Evolutionary conservation across 73 alveolate genomes (phyloP).

Genomic region (Paramecium pentaurelia): DNA sequence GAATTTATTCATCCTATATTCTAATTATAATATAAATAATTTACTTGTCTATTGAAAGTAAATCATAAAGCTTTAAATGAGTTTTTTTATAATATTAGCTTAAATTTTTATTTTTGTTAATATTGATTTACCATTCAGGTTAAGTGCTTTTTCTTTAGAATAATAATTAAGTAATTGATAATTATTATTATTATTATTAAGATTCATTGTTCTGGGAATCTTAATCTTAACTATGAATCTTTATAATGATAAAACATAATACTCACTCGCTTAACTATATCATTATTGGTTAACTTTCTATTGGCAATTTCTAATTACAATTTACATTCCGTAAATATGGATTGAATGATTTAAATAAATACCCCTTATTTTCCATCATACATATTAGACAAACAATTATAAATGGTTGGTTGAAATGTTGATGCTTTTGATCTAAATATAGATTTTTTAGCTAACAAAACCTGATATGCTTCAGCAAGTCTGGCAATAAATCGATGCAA

Average conservation of each 20-base stretch:
- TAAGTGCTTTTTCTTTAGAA: neutral
- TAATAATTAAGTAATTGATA: neutral
- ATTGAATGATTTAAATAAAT: neutral
- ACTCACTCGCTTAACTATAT: slow-evolving; percentile 15
- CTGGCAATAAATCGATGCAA: neutral
- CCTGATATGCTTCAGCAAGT: neutral
- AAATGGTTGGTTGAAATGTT: neutral
- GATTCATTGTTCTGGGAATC: neutral
- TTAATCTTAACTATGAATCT: slow-evolving; percentile 27
- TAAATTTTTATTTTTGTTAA: neutral
- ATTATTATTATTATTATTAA: neutral
- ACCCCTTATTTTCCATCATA: neutral
- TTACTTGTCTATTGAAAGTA: neutral
- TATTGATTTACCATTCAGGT: slow-evolving; percentile 19
- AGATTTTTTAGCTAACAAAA: neutral
- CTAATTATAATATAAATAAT: neutral
- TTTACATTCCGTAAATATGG: neutral
- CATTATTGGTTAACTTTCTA: neutral
- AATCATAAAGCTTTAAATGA: neutral
- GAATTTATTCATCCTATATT: neutral
- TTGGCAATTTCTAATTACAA: neutral
- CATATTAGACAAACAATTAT: neutral
- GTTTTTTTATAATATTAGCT: neutral
- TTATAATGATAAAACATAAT: neutral
- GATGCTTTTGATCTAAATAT: slow-evolving; percentile 12